Evolutionary conservation across 2,329 filamentous ascomycete genomes (phyloP), one percentile per base, ranked within the genome.

Genomic region (Colletotrichum karsti): DNA sequence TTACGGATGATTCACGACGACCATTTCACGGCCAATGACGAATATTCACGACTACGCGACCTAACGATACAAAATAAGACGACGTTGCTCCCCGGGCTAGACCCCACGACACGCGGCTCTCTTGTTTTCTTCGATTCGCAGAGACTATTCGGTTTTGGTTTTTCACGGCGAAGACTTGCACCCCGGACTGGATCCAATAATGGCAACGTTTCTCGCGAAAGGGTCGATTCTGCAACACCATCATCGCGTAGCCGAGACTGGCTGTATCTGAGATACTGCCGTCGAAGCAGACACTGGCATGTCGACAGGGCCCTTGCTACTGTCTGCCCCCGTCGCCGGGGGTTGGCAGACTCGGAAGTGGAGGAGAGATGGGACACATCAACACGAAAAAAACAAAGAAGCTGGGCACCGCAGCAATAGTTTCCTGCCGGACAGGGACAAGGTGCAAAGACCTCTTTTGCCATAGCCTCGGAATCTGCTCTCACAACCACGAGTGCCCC

Each of bases 1-100:
- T 82, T 76, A 82, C 78, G 82, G 81, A 81, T 81, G 77, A 81
- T 81, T 80, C 76, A 80, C 77, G 77, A 85, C 79, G 80, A 82
- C 79, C 79, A 81, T 81, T 78, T 71, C 63, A 78, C 72, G 75
- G 80, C 76, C 75, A 61, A 60, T 77, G 76, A 77, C 78, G 78
- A 80, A 78, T 76, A 75, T 75, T 73, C 71, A 77, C 74, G 73
- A 77, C 71, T 58, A 46, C 57, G 68, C 56, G 63, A 33, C 10
- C n/a, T 68, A 69, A 80, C 72, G 76, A 74, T 53, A 77, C 72
- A 72, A 74, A 73, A 73, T 74, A 70, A 72, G 67, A 73, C 70
- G 67, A 74, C 60, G 60, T 62, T 54, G 33, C 67, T 63, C 72
- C 41, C 48, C 69, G 63, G 73, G 76, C 78, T 80, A 73, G 77